phyloP scores from a whole-genome alignment of 2,329 filamentous ascomycete genomes.

The Cylindrodendrum hubeiense region DNA sequence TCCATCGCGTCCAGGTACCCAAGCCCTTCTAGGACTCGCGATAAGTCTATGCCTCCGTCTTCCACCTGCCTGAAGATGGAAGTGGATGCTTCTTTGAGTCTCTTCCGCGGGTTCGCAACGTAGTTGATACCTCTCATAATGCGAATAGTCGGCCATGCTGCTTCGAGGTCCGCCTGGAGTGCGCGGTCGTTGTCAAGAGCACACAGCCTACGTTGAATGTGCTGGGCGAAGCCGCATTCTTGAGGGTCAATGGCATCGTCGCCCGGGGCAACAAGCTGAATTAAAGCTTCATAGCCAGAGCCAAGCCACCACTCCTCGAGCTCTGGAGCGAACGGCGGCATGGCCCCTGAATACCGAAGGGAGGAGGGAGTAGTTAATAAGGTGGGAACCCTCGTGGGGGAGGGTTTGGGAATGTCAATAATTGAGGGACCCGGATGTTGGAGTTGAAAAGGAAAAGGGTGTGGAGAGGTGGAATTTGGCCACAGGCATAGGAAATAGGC shows the following conservation, averaged over 20 bases:
- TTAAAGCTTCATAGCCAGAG: conserved; percentile 40
- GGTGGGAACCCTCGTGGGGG: not conserved
- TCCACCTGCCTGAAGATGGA: conserved; percentile 44
- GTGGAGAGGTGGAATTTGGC: not conserved
- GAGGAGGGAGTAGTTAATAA: not conserved
- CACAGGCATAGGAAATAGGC: not conserved
- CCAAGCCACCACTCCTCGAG: conserved; percentile 52
- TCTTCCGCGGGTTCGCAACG: conserved; percentile 44
- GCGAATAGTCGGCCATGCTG: conserved; percentile 36
- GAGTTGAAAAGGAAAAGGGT: not conserved
- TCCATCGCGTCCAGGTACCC: conserved; percentile 50
- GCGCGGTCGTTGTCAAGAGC: conserved; percentile 47
- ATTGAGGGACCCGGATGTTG: not conserved
- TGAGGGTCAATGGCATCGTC: conserved; percentile 30
- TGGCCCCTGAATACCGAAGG: conserved; percentile 19
- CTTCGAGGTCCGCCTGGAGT: conserved; percentile 34
- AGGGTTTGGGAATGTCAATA: not conserved
- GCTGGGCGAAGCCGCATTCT: conserved; percentile 50
- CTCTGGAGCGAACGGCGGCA: conserved; percentile 48
- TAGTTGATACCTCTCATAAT: conserved; percentile 31
- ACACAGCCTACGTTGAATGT: conserved; percentile 46
- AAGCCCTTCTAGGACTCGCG: conserved; percentile 46
- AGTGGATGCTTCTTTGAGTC: conserved; percentile 39
- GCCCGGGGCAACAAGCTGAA: conserved; percentile 40
- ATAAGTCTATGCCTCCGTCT: conserved; percentile 45